phyloP scores from a whole-genome alignment of 2,329 filamentous ascomycete species.

The Tolypocladium ovalisporum region DNA sequence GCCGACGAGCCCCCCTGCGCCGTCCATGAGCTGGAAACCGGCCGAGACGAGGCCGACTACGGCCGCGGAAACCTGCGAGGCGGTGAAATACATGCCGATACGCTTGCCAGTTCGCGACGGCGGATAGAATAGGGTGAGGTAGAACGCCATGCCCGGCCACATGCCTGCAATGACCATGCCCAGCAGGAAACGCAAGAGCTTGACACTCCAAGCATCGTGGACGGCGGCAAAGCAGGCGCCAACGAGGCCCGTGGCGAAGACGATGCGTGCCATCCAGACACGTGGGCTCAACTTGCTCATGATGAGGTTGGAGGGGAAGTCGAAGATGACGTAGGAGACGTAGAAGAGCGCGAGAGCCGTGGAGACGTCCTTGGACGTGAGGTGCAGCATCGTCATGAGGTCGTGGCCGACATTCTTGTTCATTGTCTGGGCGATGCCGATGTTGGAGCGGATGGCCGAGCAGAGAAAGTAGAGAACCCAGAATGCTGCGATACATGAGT shows the following conservation, averaged over 20 bases:
- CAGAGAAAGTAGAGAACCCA: constrained; percentile 89
- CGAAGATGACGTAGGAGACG: constrained; percentile 83
- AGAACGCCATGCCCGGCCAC: constrained; percentile 94
- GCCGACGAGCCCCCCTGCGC: constrained; percentile 61
- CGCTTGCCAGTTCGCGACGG: constrained; percentile 77
- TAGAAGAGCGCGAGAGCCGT: constrained; percentile 84
- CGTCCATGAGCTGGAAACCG: constrained; percentile 87
- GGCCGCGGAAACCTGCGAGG: constrained; percentile 77
- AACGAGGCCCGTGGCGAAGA: constrained; percentile 76
- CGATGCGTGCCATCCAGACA: constrained; percentile 86
- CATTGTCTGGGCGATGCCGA: constrained; percentile 92
- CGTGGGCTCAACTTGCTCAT: constrained; percentile 80
- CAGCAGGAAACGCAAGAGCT: constrained; percentile 75
- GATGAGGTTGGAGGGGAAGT: constrained; percentile 76
- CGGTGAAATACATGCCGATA: constrained; percentile 84
- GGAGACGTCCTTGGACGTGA: constrained; percentile 68
- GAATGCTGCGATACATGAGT: constrained; percentile 47
- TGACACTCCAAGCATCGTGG: constrained; percentile 72
- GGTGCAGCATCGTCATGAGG: constrained; percentile 57
- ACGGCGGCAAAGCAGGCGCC: constrained; percentile 77
- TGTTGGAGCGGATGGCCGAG: constrained; percentile 84
- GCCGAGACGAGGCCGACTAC: constrained; percentile 85
- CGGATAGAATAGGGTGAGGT: constrained; percentile 84
- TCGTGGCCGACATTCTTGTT: constrained; percentile 62
- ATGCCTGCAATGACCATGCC: constrained; percentile 84